phyloP scores from a whole-genome alignment of 2,329 filamentous ascomycete genomes.

The Colletotrichum nymphaeae region DNA sequence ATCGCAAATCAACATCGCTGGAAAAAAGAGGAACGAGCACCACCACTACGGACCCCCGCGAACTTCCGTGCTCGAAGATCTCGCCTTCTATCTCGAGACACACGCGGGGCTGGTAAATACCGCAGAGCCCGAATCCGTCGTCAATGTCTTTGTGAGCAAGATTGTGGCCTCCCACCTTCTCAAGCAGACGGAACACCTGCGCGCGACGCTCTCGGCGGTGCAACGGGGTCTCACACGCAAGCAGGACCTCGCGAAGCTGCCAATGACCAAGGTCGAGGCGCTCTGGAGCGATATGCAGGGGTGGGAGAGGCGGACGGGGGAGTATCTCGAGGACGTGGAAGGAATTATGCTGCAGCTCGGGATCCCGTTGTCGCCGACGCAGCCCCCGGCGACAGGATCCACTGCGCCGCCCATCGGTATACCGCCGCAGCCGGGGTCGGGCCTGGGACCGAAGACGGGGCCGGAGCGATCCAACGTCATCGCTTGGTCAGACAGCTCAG shows the following conservation, averaged over 20 bases:
- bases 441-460: too few species aligned
- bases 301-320: conserved; percentile 41
- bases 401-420: background rate
- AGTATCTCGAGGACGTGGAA: conserved; percentile 42
- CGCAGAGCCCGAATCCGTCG: conserved; percentile 20
- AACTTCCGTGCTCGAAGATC: conserved; percentile 39
- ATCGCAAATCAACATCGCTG: conserved; percentile 29
- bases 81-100: conserved; percentile 39
- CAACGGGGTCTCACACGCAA: conserved; percentile 41
- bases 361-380: conserved; percentile 36
- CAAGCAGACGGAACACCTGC: conserved; percentile 39
- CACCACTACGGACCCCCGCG: conserved; percentile 36
- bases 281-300: conserved; percentile 42
- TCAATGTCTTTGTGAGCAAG: conserved; percentile 39
- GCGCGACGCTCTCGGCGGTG: conserved; percentile 37
- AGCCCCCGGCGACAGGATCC: background rate
- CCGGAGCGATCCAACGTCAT: background rate
- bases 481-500: conserved; percentile 35
- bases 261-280: conserved; percentile 38
- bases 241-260: conserved; percentile 39
- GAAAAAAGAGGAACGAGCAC: background rate
- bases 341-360: conserved; percentile 41
- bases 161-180: conserved; percentile 41
- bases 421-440: background rate
- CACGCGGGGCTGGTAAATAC: conserved; percentile 34